Evolutionary conservation across 176 grass and related monocot genomes (phyloP).

Genomic region (Hordeum marinum): DNA sequence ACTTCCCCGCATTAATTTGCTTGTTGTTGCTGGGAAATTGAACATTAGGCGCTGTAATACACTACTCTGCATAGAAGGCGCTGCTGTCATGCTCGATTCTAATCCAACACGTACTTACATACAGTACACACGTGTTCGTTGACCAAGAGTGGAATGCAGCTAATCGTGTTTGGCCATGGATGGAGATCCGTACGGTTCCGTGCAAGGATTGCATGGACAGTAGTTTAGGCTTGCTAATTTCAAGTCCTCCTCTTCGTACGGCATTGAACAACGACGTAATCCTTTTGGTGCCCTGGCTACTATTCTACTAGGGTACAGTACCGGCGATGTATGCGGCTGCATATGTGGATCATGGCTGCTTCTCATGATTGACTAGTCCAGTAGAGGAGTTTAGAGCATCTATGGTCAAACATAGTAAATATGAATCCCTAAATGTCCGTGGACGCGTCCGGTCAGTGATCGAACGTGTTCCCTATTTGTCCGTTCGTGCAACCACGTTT

Average conservation of each 20-base stretch:
- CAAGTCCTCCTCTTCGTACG: neutral
- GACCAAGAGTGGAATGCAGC: neutral
- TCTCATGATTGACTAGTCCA: neutral
- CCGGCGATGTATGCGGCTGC: neutral
- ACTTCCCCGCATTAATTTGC: no score
- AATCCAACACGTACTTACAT: neutral
- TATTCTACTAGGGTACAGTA: neutral
- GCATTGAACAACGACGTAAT: neutral
- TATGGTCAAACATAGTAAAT: no score
- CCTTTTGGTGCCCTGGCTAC: neutral
- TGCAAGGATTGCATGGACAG: neutral
- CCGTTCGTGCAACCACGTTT: no score
- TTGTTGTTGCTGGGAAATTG: no score
- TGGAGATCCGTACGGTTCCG: conserved; percentile 3
- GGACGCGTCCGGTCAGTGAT: no score
- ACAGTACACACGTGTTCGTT: neutral
- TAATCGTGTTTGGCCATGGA: neutral
- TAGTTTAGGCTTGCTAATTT: neutral
- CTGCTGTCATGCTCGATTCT: neutral
- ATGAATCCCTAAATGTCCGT: no score
- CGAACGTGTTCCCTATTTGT: no score
- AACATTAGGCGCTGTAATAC: no score
- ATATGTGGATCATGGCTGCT: neutral
- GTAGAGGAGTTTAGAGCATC: no score
- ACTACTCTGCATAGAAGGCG: neutral